phyloP scores from a whole-genome alignment of 768 basidiomycete genomes.

The Chalciporus piperatus region DNA sequence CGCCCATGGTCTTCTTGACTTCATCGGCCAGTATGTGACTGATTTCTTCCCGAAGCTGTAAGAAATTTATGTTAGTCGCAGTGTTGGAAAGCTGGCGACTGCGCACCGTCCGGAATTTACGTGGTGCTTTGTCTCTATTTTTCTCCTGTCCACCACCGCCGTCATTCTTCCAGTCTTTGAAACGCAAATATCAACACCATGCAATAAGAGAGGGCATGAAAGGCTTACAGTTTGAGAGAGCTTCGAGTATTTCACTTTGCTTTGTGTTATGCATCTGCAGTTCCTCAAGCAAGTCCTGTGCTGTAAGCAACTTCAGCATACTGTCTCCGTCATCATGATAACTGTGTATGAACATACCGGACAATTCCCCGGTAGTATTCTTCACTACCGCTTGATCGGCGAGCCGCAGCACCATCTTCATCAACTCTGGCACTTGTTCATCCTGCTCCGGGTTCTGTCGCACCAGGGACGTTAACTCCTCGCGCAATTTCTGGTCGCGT shows the following conservation, averaged over 20 bases:
- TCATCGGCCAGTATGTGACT: neutral
- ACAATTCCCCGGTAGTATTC: neutral
- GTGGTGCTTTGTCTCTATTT: neutral
- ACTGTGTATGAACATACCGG: neutral
- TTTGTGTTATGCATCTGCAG: neutral
- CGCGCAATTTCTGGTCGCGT: neutral
- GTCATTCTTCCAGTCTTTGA: neutral
- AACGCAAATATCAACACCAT: neutral
- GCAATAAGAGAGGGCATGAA: neutral
- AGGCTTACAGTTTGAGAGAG: neutral
- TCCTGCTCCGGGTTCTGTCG: neutral
- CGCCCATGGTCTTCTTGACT: neutral
- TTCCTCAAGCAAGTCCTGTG: neutral
- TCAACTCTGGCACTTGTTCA: neutral
- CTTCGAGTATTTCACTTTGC: neutral
- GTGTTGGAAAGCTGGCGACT: neutral
- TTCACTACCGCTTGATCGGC: neutral
- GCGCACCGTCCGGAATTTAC: neutral
- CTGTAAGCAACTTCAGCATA: neutral
- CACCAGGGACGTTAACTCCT: neutral
- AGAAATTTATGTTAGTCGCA: neutral
- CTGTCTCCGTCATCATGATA: too few relatives aligned
- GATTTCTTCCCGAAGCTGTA: neutral
- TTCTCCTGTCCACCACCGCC: neutral
- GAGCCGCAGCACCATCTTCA: neutral